Evolutionary conservation across 768 basidiomycete species (phyloP).

Genomic region (Boletus rubropictus): DNA sequence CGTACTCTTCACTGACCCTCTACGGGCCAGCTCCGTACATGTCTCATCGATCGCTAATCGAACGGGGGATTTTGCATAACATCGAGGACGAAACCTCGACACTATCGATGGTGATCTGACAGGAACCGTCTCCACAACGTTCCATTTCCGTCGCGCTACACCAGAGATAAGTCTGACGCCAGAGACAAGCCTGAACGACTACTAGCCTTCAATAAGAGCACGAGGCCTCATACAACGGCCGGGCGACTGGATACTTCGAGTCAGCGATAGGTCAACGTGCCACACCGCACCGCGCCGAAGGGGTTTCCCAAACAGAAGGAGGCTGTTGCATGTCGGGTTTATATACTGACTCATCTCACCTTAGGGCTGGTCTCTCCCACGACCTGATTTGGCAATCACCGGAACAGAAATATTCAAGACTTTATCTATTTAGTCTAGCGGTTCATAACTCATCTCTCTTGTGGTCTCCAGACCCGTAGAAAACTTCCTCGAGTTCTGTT

Average conservation of each 20-base stretch:
- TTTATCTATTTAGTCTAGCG: slow-evolving; percentile 1
- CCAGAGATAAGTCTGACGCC: neutral
- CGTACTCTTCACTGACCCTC: slow-evolving; percentile 22
- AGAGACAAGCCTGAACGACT: neutral
- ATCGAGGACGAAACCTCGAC: slow-evolving; percentile 1
- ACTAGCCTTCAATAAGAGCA: slow-evolving; percentile 6
- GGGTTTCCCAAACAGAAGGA: slow-evolving; percentile 26
- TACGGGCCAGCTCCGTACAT: slow-evolving; percentile 14
- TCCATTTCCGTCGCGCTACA: slow-evolving; percentile 15
- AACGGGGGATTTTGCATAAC: slow-evolving; percentile 2
- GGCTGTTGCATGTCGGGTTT: neutral
- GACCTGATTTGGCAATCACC: slow-evolving; percentile 7
- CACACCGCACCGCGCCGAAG: slow-evolving; percentile 24
- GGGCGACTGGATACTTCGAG: slow-evolving; percentile 1
- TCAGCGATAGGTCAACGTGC: slow-evolving; percentile 12
- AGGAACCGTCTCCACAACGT: slow-evolving; percentile 10
- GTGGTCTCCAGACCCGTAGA: slow-evolving; percentile 35
- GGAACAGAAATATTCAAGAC: neutral
- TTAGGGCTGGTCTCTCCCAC: slow-evolving; percentile 31
- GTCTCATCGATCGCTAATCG: slow-evolving; percentile 18
- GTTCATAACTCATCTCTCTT: slow-evolving; percentile 39
- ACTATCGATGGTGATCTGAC: slow-evolving; percentile 9
- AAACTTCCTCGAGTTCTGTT: slow-evolving; percentile 53
- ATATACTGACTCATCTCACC: slow-evolving; percentile 8
- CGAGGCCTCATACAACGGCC: slow-evolving; percentile 18